A percentile compares a stretch with the other conserved stretches of the same genome.
phyloP scores from a whole-genome alignment of 83 land plant species.

The Thuja plicata region DNA sequence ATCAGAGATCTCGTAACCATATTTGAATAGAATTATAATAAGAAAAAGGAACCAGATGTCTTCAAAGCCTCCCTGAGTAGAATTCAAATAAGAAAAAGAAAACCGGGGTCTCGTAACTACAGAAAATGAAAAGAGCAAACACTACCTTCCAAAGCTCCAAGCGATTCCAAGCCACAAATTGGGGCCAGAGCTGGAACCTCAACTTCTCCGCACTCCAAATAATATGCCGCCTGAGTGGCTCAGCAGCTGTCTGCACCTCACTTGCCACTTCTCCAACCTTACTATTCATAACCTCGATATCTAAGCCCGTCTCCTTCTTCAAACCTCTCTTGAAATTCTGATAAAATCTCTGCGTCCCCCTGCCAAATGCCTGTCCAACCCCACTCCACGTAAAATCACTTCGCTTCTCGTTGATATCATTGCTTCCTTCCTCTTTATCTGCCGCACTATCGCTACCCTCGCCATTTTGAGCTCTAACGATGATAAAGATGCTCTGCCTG shows the following conservation, averaged over 20 bases:
- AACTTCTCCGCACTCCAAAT: conserved; percentile 23
- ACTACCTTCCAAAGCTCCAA: conserved; percentile 82
- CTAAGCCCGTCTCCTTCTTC: conserved; percentile 57
- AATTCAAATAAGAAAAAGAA: too few species aligned
- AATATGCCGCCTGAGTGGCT: conserved; percentile 1
- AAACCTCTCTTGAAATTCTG: conserved; percentile 29
- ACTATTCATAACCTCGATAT: conserved; percentile 20
- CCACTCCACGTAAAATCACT: neutral
- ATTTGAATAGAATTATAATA: too few species aligned
- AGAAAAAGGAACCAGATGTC: too few species aligned
- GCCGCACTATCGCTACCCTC: neutral
- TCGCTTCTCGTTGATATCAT: neutral
- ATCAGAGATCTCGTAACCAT: too few species aligned
- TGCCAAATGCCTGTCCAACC: conserved; percentile 6
- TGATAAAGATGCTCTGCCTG: neutral
- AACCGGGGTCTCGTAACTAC: too few species aligned
- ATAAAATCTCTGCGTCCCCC: conserved; percentile 38
- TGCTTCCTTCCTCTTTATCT: conserved; percentile 6
- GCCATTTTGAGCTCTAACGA: neutral
- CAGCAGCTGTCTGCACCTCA: conserved; percentile 20
- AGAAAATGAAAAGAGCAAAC: neutral
- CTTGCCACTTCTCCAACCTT: conserved; percentile 20
- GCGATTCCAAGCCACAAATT: conserved; percentile 58
- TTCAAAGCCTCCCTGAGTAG: too few species aligned
- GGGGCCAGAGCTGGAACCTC: conserved; percentile 35